Evolutionary conservation across 1,284 basidiomycete genomes (phyloP).

Genomic region (Golubevia pallescens): DNA sequence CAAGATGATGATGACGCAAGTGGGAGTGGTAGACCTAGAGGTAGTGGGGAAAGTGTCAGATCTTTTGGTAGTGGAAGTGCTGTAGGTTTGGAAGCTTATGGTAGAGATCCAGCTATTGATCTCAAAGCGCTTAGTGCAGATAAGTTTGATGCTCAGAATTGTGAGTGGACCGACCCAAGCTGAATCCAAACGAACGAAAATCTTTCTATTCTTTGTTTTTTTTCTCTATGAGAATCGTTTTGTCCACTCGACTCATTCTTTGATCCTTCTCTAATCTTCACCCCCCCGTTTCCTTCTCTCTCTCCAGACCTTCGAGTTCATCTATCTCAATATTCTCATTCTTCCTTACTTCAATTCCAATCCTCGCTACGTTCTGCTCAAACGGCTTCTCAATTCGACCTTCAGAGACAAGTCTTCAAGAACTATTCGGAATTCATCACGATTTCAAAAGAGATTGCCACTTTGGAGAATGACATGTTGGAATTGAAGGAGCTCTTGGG

Average conservation of each 20-base stretch:
- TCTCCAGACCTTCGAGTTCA: conserved; percentile 29
- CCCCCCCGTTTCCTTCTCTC: neutral
- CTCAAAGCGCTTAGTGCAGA: conserved; percentile 31
- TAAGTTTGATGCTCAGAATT: conserved; percentile 47
- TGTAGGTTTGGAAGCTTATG: neutral
- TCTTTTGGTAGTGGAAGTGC: neutral
- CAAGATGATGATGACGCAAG: neutral
- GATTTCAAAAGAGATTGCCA: conserved; percentile 95
- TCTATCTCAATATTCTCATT: conserved; percentile 37
- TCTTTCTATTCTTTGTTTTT: too few relatives aligned
- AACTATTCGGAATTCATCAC: conserved; percentile 91
- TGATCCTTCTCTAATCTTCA: too few relatives aligned
- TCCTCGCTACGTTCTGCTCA: conserved; percentile 9
- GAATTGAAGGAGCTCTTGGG: conserved; percentile 91
- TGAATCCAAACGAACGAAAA: too few relatives aligned
- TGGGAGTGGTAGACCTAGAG: neutral
- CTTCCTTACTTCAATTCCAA: conserved; percentile 35
- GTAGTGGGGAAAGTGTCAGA: neutral
- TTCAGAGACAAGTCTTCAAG: conserved; percentile 56
- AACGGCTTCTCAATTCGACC: conserved; percentile 42
- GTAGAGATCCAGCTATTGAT: conserved; percentile 35
- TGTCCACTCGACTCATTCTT: too few relatives aligned
- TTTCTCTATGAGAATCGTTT: too few relatives aligned
- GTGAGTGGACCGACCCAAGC: conserved; percentile 5
- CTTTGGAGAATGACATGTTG: conserved; percentile 95